Conservation (phyloP, 129 eudicot species). For the Chrysanthemum seticuspe region DNA sequence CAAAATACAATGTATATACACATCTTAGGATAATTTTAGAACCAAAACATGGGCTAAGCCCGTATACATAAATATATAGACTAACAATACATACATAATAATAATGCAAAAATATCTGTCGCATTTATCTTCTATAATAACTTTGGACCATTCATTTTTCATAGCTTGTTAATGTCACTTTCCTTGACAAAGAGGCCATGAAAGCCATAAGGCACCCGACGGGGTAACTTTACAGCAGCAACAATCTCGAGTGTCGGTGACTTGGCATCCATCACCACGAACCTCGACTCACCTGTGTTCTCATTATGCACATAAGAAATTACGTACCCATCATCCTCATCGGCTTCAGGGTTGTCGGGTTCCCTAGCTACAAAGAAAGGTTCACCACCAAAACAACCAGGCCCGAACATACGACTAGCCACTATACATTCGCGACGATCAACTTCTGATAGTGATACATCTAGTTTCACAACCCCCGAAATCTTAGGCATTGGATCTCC, state of each 20-base stretch:
- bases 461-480: slow-evolving; percentile 72
- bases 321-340: slow-evolving; percentile 79
- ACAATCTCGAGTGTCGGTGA: slow-evolving; percentile 56
- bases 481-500: slow-evolving; percentile 72
- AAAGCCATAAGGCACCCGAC: slow-evolving; percentile 75
- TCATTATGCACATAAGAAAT: slow-evolving; percentile 65
- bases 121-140: slow-evolving; percentile 3
- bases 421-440: slow-evolving; percentile 66
- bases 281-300: slow-evolving; percentile 54
- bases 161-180: slow-evolving; percentile 48
- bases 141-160: slow-evolving; percentile 1
- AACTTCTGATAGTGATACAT: slow-evolving; percentile 39
- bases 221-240: slow-evolving; percentile 62
- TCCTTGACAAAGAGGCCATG: slow-evolving; percentile 70
- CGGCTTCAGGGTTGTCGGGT: slow-evolving; percentile 43
- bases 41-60: too few relatives aligned
- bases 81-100: not conserved
- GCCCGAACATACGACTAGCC: slow-evolving; percentile 57
- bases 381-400: slow-evolving; percentile 74
- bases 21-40: too few relatives aligned
- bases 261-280: slow-evolving; percentile 85
- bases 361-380: slow-evolving; percentile 69
- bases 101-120: slow-evolving; percentile 4
- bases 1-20: too few relatives aligned
- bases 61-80: too few relatives aligned